Conservation (phyloP, 257 asterid genomes). For the Coffea eugenioides region DNA sequence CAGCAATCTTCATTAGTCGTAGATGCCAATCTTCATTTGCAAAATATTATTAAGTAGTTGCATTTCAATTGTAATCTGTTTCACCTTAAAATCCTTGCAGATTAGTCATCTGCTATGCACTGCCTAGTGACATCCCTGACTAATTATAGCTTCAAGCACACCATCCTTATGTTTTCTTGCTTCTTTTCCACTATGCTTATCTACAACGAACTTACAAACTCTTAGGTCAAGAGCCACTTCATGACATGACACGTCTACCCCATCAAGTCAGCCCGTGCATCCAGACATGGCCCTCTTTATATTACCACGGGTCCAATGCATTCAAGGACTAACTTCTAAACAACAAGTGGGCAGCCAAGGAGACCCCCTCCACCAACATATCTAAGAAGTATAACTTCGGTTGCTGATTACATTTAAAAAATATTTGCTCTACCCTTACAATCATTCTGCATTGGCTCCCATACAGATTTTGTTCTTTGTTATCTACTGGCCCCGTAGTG, state of each 20-base stretch:
- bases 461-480: background rate
- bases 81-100: background rate
- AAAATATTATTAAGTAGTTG: background rate
- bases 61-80: background rate
- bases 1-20: background rate
- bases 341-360: background rate
- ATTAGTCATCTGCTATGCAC: background rate
- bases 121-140: background rate
- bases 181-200: background rate
- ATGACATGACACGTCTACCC: conserved; percentile 3
- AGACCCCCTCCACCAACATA: background rate
- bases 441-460: background rate
- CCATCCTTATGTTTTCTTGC: background rate
- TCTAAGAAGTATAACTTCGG: too few relatives aligned
- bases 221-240: background rate
- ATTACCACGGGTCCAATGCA: background rate
- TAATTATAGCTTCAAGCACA: background rate
- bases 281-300: background rate
- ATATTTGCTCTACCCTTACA: background rate
- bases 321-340: background rate
- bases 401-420: background rate
- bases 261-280: background rate
- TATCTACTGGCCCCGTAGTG: background rate
- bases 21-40: background rate
- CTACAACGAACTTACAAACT: background rate